Conservation (phyloP, 352 stramenopile genomes). For the Globisporangium takayamanum region DNA sequence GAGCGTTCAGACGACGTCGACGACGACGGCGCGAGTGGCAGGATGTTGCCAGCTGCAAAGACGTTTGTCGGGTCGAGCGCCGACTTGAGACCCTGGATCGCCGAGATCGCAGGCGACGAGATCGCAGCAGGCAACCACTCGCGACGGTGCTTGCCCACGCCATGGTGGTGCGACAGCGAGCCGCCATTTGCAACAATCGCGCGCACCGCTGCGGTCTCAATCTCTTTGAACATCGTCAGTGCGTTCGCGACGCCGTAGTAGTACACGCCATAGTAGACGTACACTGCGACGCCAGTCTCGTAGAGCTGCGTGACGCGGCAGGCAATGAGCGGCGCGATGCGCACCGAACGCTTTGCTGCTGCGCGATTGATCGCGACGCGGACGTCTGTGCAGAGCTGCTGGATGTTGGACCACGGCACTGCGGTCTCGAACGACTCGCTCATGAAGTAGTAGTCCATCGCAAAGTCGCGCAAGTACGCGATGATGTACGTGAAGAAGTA, state of each 20-base stretch:
- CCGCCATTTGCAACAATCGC: constrained; percentile 90
- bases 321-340: constrained; percentile 83
- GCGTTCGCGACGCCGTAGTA: constrained; percentile 79
- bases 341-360: constrained; percentile 38
- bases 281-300: constrained; percentile 91
- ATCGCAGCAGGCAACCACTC: constrained; percentile 82
- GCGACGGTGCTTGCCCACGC: constrained; percentile 90
- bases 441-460: constrained; percentile 89
- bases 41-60: constrained; percentile 87
- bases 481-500: constrained; percentile 95
- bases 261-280: constrained; percentile 96
- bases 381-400: constrained; percentile 48
- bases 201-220: constrained; percentile 57
- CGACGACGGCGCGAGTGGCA: constrained; percentile 3
- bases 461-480: constrained; percentile 92
- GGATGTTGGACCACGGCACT: constrained; percentile 67
- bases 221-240: constrained; percentile 74
- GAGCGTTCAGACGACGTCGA: too few species aligned
- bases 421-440: constrained; percentile 89
- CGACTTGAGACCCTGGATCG: constrained; percentile 81
- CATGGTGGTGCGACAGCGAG: constrained; percentile 94
- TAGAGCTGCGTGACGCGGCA: constrained; percentile 94
- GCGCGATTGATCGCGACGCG: constrained; percentile 41
- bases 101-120: constrained; percentile 58
- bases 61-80: constrained; percentile 89